Conservation (phyloP, 805 yeast genomes). For the Candida germanica region DNA sequence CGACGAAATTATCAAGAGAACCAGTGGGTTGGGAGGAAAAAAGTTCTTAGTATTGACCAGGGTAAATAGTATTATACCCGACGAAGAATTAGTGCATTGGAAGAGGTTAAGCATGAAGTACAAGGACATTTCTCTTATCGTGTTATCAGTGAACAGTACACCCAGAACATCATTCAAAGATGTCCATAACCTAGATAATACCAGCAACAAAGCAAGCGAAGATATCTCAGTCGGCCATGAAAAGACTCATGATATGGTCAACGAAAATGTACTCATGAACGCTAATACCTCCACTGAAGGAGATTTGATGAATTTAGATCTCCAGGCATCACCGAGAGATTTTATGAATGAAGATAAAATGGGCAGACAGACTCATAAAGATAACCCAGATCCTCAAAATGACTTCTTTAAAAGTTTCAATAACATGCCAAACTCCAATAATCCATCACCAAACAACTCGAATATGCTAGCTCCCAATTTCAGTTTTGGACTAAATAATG, state of each 20-base stretch:
- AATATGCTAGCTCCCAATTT: slow-evolving; percentile 26
- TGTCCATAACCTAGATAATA: background rate
- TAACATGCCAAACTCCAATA: slow-evolving; percentile 15
- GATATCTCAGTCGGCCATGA: no score
- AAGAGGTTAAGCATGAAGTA: slow-evolving; percentile 63
- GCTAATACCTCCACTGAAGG: background rate
- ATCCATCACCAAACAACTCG: slow-evolving; percentile 23
- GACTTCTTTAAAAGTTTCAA: slow-evolving; percentile 20
- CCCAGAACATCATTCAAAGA: slow-evolving; percentile 44
- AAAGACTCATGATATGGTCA: no score
- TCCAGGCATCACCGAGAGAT: background rate
- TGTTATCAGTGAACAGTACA: slow-evolving; percentile 61
- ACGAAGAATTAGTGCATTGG: slow-evolving; percentile 80
- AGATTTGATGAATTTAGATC: background rate
- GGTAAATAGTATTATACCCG: slow-evolving; percentile 70
- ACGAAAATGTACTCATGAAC: background rate
- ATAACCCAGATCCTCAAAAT: slow-evolving; percentile 3
- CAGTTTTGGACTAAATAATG: slow-evolving; percentile 25
- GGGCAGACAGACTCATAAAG: background rate
- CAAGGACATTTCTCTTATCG: slow-evolving; percentile 57
- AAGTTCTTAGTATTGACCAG: slow-evolving; percentile 66
- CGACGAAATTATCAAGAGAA: slow-evolving; percentile 29
- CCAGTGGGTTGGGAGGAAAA: slow-evolving; percentile 46
- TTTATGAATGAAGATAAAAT: background rate
- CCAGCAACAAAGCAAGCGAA: background rate